phyloP scores from a whole-genome alignment of 495 filamentous ascomycete genomes.

The Hamigera avellanea region DNA sequence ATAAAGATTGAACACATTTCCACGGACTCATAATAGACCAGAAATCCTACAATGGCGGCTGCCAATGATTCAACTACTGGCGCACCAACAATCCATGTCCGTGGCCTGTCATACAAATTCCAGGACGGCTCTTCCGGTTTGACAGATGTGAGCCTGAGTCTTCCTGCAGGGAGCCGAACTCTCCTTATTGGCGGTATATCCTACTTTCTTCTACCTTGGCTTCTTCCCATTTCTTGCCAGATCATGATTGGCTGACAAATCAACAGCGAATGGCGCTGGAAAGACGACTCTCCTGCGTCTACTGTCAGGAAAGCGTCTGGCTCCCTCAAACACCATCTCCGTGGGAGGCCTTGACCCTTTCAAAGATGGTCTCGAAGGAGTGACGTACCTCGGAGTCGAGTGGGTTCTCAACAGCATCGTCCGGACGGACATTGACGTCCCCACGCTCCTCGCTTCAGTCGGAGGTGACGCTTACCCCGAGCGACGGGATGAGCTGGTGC shows the following conservation, averaged over 20 bases:
- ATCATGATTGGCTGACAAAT: not conserved
- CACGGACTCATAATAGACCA: too few species aligned
- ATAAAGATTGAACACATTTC: too few species aligned
- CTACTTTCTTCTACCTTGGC: not conserved
- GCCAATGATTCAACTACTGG: conserved; percentile 1
- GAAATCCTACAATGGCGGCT: not conserved
- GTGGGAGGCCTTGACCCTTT: conserved; percentile 86
- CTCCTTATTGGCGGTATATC: conserved; percentile 76
- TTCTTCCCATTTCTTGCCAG: too few species aligned
- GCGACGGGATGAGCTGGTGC: conserved; percentile 74
- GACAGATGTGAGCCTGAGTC: conserved; percentile 51
- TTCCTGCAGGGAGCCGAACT: conserved; percentile 77
- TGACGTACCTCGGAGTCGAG: conserved; percentile 93
- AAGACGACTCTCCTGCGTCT: conserved; percentile 92
- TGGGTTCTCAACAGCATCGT: conserved; percentile 99
- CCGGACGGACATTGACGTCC: conserved; percentile 85
- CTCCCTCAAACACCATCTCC: conserved; percentile 57
- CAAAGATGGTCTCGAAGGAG: conserved; percentile 73
- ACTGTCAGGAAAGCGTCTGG: conserved; percentile 85
- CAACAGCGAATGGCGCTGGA: conserved; percentile 76
- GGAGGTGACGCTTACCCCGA: conserved; percentile 74
- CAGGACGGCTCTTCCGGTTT: conserved; percentile 69
- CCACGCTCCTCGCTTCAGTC: conserved; percentile 70
- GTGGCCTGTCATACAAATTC: conserved; percentile 78
- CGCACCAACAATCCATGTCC: conserved; percentile 44